Percentiles rank a stretch among this genome's conserved stretches.
Evolutionary conservation across 1,284 basidiomycete genomes (phyloP).

Genomic region (Fomitopsis schrenkii): DNA sequence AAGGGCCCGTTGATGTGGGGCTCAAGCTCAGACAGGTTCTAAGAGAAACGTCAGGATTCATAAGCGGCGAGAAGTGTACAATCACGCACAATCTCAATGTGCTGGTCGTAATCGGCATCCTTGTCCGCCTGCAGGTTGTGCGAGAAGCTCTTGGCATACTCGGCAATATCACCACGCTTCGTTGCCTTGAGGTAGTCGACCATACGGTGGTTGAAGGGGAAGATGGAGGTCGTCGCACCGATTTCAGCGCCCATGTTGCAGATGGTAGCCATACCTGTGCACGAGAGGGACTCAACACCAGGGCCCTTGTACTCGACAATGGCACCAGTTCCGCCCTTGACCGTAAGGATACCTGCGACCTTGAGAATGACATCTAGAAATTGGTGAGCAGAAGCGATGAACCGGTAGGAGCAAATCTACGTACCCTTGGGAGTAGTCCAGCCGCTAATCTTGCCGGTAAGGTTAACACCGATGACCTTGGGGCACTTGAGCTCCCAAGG

Average conservation of each 20-base stretch:
- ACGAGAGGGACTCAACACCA: constrained; percentile 94
- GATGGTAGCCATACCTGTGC: constrained; percentile 99
- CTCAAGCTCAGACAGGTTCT: constrained; percentile 96
- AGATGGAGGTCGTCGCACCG: constrained; percentile 96
- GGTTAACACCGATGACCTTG: constrained; percentile 97
- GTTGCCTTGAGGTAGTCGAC: constrained; percentile 91
- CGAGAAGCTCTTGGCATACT: constrained; percentile 87
- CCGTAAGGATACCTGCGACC: constrained; percentile 95
- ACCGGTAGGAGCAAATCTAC: constrained; percentile 9
- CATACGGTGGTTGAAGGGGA: constrained; percentile 99
- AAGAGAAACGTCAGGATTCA: background rate
- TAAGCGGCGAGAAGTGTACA: background rate
- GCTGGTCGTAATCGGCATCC: constrained; percentile 91
- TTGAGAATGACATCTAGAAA: constrained; percentile 90
- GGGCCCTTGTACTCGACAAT: constrained; percentile 94
- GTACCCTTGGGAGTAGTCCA: constrained; percentile 98
- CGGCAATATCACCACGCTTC: constrained; percentile 84
- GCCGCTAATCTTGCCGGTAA: constrained; percentile 92
- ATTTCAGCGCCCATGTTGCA: constrained; percentile 99
- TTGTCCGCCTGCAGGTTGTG: constrained; percentile 92
- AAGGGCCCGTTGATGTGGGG: constrained; percentile 99
- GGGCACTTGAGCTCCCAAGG: constrained; percentile 99
- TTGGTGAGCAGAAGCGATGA: background rate
- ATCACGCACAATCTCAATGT: constrained; percentile 80
- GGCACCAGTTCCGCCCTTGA: constrained; percentile 97